Evolutionary conservation across 2,329 filamentous ascomycete genomes (phyloP).

Genomic region (Trichoderma hamatum): DNA sequence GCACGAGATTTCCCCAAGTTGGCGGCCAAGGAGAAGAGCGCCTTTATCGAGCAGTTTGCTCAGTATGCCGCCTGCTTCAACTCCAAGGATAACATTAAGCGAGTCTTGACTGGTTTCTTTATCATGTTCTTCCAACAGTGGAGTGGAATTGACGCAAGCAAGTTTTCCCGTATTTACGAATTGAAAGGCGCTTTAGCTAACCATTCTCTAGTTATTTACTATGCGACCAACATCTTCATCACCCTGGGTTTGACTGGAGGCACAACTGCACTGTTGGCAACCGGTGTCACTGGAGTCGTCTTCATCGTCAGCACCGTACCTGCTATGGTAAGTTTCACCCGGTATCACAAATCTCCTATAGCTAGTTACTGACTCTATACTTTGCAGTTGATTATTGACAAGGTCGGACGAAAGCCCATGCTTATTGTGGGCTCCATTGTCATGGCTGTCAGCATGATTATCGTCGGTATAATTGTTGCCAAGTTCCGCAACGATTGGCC

Average conservation of each 20-base stretch:
- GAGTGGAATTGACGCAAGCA: conserved; percentile 32
- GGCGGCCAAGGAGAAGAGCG: conserved; percentile 46
- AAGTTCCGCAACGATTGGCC: conserved; percentile 62
- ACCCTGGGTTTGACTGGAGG: conserved; percentile 61
- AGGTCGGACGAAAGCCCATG: conserved; percentile 64
- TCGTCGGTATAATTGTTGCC: conserved; percentile 70
- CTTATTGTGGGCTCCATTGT: conserved; percentile 68
- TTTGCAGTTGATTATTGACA: conserved; percentile 61
- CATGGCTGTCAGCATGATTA: conserved; percentile 71
- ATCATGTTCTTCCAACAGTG: conserved; percentile 63
- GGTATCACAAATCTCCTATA: neutral
- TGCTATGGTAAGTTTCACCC: conserved; percentile 47
- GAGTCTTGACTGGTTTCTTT: conserved; percentile 62
- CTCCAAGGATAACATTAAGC: conserved; percentile 58
- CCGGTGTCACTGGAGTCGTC: conserved; percentile 70
- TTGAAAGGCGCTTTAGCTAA: conserved; percentile 63
- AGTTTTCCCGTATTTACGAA: conserved; percentile 54
- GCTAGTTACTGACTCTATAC: neutral
- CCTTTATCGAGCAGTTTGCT: conserved; percentile 50
- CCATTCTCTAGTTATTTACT: conserved; percentile 67
- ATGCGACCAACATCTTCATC: conserved; percentile 70
- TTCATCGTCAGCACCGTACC: conserved; percentile 71
- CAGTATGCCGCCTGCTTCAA: conserved; percentile 54
- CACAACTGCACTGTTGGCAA: conserved; percentile 63
- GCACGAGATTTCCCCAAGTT: conserved; percentile 59